Base-by-base conservation (phyloP, 169 alveolate species). In the Nephromyces sp. region DNA sequence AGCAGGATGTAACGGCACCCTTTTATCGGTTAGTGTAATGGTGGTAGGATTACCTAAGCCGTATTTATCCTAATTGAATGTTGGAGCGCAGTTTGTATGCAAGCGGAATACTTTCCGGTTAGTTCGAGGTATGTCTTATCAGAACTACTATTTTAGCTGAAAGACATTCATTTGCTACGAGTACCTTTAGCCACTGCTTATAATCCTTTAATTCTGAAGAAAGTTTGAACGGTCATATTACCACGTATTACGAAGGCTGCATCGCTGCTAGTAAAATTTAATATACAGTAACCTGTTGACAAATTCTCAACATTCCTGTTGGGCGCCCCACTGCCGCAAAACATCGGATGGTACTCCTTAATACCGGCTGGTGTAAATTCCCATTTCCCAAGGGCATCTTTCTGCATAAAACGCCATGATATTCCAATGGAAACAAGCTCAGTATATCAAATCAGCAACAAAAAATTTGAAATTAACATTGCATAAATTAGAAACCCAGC, bases 291-390 rank as follows among this genome's bases (percentile, higher is more conserved):
- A 73, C 79, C 53, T 6, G 79, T 68, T 27, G 31, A 32, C 4
- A 73, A 61, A 35, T 73, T 73, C 53, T 73, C 79, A 21, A 73
- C 52, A 29, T 73, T 73, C 53, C 22, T 25, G 61, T 73, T 73
- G 1, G 79, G 79, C 1, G 68, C 66, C 66, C 79, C 79, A 30
- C 79, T 68, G 2, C 79, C 79, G 66, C 79, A 73, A 6, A 70
- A 22, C 28, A 34, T 27, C 3, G 79, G 79, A 3, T 64, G 73
- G 0, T 63, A 73, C 1, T 69, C 31, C 27, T 33, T 65, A 21
- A 52, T 65, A 1, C 70, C 30, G 6, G 70, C 22, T 5, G 67
- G 1, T 3, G 31, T 51, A 31, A 73, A 73, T 43, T 27, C 30
- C 79, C 79, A 73, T 2, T 51, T 27, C 1, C 79, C 79, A 28